A percentile compares a stretch with the other conserved stretches of the same genome.
These are phyloP conservation scores for Metschnikowia reukaufii DNA, from an alignment of 805 yeast species.

Conservation along the genomic window DNA sequence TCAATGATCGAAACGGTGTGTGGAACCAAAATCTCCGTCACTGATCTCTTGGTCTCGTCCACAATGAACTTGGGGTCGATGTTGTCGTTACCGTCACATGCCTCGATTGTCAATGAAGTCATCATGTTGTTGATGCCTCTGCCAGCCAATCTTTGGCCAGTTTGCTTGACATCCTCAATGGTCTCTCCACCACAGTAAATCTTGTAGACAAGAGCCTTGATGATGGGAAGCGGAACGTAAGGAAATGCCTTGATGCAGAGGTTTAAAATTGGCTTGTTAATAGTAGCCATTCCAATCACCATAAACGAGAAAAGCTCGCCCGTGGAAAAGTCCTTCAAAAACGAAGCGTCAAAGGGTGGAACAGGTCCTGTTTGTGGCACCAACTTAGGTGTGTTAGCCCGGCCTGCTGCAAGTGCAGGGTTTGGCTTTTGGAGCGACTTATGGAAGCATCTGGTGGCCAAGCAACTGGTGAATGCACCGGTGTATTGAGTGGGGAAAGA, in stretches of 20 bases:
- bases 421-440: conserved; percentile 14
- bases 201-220: conserved; percentile 73
- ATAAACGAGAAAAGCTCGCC: conserved; percentile 63
- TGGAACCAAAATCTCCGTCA: conserved; percentile 67
- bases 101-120: conserved; percentile 92
- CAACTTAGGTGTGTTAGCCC: conserved; percentile 12
- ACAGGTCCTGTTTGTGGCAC: conserved; percentile 11
- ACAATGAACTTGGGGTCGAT: conserved; percentile 61
- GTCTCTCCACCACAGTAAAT: conserved; percentile 91
- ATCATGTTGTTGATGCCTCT: conserved; percentile 92
- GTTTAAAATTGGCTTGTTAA: conserved; percentile 61
- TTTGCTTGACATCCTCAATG: conserved; percentile 62
- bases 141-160: conserved; percentile 64
- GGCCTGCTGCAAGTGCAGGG: conserved; percentile 12
- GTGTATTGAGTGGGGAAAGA: conserved; percentile 1
- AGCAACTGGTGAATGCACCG: background rate
- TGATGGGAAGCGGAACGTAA: conserved; percentile 66
- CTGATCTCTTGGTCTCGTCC: conserved; percentile 61
- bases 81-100: conserved; percentile 75
- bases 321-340: conserved; percentile 46
- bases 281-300: conserved; percentile 67
- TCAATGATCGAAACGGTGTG: conserved; percentile 63
- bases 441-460: conserved; percentile 13
- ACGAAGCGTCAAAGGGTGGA: conserved; percentile 15
- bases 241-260: conserved; percentile 68